Conservation (phyloP, 305 asterid species). For the Fraxinus greggii region DNA sequence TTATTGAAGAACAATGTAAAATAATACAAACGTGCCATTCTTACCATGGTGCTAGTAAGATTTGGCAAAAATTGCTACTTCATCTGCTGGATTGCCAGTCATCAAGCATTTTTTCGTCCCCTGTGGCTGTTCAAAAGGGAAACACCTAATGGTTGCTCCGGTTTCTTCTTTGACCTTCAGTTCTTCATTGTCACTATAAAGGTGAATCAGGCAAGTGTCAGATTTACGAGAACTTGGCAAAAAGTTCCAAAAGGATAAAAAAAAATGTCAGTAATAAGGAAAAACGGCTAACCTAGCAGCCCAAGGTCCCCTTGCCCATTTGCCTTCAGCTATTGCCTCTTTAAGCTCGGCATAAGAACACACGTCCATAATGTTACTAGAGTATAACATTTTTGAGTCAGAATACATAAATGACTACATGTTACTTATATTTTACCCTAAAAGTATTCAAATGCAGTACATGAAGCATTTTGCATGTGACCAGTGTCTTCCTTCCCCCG, state of each 20-base stretch:
- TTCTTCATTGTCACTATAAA: slow-evolving; percentile 69
- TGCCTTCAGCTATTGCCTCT: slow-evolving; percentile 87
- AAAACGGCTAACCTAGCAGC: slow-evolving; percentile 66
- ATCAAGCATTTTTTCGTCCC: slow-evolving; percentile 77
- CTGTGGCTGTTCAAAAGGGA: slow-evolving; percentile 85
- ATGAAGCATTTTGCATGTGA: neutral
- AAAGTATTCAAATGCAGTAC: neutral
- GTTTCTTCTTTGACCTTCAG: slow-evolving; percentile 89
- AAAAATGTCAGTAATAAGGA: neutral
- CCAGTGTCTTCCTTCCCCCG: neutral
- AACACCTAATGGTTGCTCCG: slow-evolving; percentile 92
- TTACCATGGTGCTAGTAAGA: slow-evolving; percentile 50
- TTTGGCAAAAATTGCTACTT: slow-evolving; percentile 92
- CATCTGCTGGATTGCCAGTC: slow-evolving; percentile 84
- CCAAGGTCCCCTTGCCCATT: slow-evolving; percentile 99
- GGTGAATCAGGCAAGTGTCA: slow-evolving; percentile 1
- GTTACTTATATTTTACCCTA: neutral
- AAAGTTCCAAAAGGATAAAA: neutral
- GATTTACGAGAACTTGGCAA: neutral
- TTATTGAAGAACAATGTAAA: neutral
- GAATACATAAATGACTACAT: slow-evolving; percentile 24
- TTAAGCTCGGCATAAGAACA: slow-evolving; percentile 82
- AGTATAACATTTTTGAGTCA: slow-evolving; percentile 18
- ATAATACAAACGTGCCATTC: neutral
- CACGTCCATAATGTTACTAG: slow-evolving; percentile 86